These are phyloP conservation scores for Aureobasidium pullulans DNA, from an alignment of 2,329 filamentous ascomycete species.

Conservation along the genomic window DNA sequence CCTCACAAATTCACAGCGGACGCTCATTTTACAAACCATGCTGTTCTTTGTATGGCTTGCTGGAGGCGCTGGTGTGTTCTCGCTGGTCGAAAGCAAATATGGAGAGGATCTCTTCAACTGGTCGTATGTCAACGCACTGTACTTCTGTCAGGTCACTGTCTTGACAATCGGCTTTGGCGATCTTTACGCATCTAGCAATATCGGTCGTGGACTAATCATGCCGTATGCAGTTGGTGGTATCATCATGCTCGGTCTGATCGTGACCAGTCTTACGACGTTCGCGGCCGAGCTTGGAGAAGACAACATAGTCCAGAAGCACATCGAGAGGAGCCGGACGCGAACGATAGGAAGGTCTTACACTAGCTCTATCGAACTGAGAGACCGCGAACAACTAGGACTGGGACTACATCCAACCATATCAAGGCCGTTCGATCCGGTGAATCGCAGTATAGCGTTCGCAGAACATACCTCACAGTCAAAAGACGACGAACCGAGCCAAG, in stretches of 20 bases:
- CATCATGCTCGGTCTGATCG: constrained; percentile 75
- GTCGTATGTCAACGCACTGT: constrained; percentile 63
- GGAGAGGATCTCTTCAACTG: constrained; percentile 43
- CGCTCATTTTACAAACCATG: constrained; percentile 85
- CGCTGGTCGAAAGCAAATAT: constrained; percentile 50
- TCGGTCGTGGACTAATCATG: constrained; percentile 66
- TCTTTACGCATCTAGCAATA: constrained; percentile 46
- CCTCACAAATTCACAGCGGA: constrained; percentile 73
- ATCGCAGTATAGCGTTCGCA: constrained; percentile 13
- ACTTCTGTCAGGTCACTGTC: constrained; percentile 63
- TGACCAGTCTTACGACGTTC: constrained; percentile 69
- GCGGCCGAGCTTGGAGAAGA: constrained; percentile 52
- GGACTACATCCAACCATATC: constrained; percentile 18
- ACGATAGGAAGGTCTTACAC: constrained; percentile 50
- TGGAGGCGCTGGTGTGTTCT: constrained; percentile 69
- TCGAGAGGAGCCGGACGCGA: constrained; percentile 46
- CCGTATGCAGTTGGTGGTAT: constrained; percentile 79
- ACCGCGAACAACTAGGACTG: constrained; percentile 22
- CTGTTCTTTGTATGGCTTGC: constrained; percentile 75
- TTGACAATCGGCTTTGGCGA: constrained; percentile 58
- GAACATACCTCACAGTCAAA: constrained; percentile 7
- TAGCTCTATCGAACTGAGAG: constrained; percentile 41
- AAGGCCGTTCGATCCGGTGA: constrained; percentile 17
- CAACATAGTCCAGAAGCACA: constrained; percentile 55
- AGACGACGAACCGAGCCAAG: neutral